Base-by-base conservation (phyloP, 176 grass and related monocot genomes). In the Elaeis guineensis region DNA sequence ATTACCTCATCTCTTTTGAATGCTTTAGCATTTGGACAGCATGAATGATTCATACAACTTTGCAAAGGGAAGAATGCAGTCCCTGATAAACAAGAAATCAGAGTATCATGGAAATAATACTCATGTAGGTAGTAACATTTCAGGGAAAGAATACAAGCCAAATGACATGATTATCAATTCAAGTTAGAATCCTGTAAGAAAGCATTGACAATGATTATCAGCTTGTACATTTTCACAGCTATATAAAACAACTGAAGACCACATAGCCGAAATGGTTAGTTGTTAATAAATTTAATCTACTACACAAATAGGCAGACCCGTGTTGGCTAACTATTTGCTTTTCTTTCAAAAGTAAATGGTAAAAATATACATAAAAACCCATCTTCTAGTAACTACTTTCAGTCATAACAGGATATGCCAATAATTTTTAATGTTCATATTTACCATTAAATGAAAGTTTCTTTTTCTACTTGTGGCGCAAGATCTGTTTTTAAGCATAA, bases 31-130 rank as follows among this genome's bases (percentile, higher is more conserved):
- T 89, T 98, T 70, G 93, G 93, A 72, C 84, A 83, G 53, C 87
- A 98, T 7, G 87, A 98, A 59, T 98, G 93, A 16, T 98, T 98
- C 93, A 98, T 92, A 53, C 87, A 98, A 59, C 93, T 98, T 68
- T 98, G 93, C n/a, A 98, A 63, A 57, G 93, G 87, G 58, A 92
- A 98, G 81, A 98, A 92, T 22, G 76, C 84, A 19, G 87, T 98
- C 32, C 93, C 93, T 98, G 69, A 24, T 55, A 9, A 32, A 68
- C 24, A 55, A 62, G 25, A 39, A 52, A 62, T 5, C 18, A 29
- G 21, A 54, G 44, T 3, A 15, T 44, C 25, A 53, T 4, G 17
- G 17, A 48, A 15, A 71, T 71, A 4, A 30, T 6, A 30, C 28
- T 30, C 5, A 30, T 6, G 28, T 30, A 30, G 0, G 28, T 30